Evolutionary conservation across 495 filamentous ascomycete species (phyloP).

Genomic region (Rostrohypoxylon terebratum): DNA sequence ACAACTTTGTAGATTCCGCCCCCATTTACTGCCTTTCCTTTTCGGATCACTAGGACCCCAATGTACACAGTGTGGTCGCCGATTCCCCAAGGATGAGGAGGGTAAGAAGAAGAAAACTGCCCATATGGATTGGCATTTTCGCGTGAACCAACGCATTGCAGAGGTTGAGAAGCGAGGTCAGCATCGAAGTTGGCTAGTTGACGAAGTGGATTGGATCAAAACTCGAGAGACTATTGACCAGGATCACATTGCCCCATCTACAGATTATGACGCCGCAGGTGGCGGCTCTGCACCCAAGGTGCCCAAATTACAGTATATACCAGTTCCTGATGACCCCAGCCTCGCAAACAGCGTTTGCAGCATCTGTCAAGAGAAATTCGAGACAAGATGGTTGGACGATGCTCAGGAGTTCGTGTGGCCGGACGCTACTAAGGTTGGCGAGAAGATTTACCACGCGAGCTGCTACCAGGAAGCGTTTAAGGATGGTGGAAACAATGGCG

Average conservation of each 20-base stretch:
- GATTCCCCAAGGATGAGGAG: constrained; percentile 80
- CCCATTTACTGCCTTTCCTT: constrained; percentile 74
- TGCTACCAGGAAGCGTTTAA: constrained; percentile 87
- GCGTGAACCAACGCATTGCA: constrained; percentile 86
- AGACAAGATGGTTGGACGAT: constrained; percentile 88
- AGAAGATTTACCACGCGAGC: constrained; percentile 86
- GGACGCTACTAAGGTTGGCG: constrained; percentile 83
- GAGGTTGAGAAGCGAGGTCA: constrained; percentile 85
- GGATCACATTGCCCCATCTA: constrained; percentile 56
- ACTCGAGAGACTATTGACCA: constrained; percentile 80
- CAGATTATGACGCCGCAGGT: constrained; percentile 28
- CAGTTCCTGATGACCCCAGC: constrained; percentile 80
- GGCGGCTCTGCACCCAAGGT: constrained; percentile 42
- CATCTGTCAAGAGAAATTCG: constrained; percentile 95
- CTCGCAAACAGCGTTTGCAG: constrained; percentile 80
- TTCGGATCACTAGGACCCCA: constrained; percentile 84
- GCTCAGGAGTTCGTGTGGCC: constrained; percentile 97
- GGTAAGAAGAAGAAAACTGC: constrained; percentile 87
- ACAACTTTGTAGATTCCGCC: constrained; percentile 71
- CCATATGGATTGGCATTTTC: constrained; percentile 98
- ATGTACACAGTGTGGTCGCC: constrained; percentile 90
- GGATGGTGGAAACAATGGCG: constrained; percentile 66
- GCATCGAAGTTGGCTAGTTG: constrained; percentile 92
- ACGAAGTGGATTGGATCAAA: constrained; percentile 93
- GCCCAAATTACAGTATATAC: constrained; percentile 79